Evolutionary conservation across 2,329 filamentous ascomycete genomes (phyloP), one percentile per base, ranked within the genome.

Genomic region (Achaetomium macrosporum): DNA sequence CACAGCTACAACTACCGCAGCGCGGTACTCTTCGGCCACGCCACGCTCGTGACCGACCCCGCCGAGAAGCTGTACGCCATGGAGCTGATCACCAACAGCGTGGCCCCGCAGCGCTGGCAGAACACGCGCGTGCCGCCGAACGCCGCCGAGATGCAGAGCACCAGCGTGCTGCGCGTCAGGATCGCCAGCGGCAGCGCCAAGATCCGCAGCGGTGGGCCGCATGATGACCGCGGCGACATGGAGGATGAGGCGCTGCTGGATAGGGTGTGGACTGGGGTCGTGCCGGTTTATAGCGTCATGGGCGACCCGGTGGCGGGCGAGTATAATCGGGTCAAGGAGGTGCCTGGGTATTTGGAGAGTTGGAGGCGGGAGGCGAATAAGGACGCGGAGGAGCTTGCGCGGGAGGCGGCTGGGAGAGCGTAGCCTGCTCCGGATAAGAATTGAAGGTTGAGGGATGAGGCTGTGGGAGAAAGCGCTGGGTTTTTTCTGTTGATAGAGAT

Each of bases 1-100:
- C 57, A 95, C 73, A 88, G 81, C 71, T 91, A 89, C 74, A 92
- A 95, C 74, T 95, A 93, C 72, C 87, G 88, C 57, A 89, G 84
- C 37, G 87, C 87, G 11, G 74, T 90, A 9, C 75, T 93, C 12
- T 90, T 92, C 64, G 90, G 90, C 1, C 80, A 84, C 65, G 90
- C 85, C 0, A 74, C 70, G 9, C 68, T 85, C 1, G 87, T 95
- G 7, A 79, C 81, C 2, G 81, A 86, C 55, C 67, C 71, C 0
- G 79, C 76, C 2, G 90, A 95, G 72, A 88, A 88, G 65, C 66
- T 88, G 5, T 93, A 81, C 71, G 89, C 88, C 8, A 86, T 95
- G 82, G 72, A 84, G 61, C 73, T 87, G 53, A 85, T 95, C 65
- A 95, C 89, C 2, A 78, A 95, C 66, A 76, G 78, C 36, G 82